A percentile compares a stretch with the other conserved stretches of the same genome.
Evolutionary conservation across 768 basidiomycete species (phyloP).

Genomic region (Calocybe indica): DNA sequence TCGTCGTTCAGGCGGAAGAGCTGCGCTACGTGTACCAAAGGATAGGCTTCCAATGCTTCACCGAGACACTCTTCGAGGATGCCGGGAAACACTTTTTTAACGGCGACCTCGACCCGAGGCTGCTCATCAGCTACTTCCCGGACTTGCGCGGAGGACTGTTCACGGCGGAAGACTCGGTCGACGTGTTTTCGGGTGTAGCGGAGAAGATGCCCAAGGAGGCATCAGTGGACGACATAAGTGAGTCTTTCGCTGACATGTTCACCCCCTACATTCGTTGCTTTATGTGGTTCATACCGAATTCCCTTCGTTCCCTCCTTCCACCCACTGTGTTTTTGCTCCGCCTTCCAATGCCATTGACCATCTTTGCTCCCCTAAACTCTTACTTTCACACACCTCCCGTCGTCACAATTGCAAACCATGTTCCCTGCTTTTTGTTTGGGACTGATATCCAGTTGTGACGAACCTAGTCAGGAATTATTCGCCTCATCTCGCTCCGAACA

Average conservation of each 20-base stretch:
- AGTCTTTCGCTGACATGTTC: conserved; percentile 33
- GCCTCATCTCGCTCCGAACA: conserved; percentile 72
- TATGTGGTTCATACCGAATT: conserved; percentile 14
- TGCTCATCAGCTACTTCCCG: conserved; percentile 77
- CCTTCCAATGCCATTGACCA: conserved; percentile 20
- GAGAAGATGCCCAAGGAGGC: conserved; percentile 64
- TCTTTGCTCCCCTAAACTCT: conserved; percentile 4
- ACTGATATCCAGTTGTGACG: conserved; percentile 75
- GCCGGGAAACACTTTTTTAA: conserved; percentile 74
- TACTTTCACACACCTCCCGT: conserved; percentile 18
- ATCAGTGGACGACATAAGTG: conserved; percentile 81
- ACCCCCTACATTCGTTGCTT: conserved; percentile 7
- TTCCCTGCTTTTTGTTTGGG: conserved; percentile 35
- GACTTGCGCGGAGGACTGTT: conserved; percentile 67
- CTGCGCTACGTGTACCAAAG: conserved; percentile 76
- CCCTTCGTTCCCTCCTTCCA: conserved; percentile 5
- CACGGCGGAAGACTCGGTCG: conserved; percentile 44
- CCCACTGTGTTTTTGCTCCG: conserved; percentile 7
- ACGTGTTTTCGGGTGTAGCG: conserved; percentile 72
- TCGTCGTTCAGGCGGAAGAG: conserved; percentile 47
- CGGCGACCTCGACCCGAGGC: conserved; percentile 78
- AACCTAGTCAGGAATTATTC: conserved; percentile 93
- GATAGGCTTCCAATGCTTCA: conserved; percentile 74
- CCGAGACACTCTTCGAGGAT: conserved; percentile 78
- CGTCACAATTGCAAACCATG: no score